Percentiles rank a stretch among this genome's conserved stretches.
phyloP scores from a whole-genome alignment of 495 filamentous ascomycete genomes.

The Aspergillus saccharolyticus region DNA sequence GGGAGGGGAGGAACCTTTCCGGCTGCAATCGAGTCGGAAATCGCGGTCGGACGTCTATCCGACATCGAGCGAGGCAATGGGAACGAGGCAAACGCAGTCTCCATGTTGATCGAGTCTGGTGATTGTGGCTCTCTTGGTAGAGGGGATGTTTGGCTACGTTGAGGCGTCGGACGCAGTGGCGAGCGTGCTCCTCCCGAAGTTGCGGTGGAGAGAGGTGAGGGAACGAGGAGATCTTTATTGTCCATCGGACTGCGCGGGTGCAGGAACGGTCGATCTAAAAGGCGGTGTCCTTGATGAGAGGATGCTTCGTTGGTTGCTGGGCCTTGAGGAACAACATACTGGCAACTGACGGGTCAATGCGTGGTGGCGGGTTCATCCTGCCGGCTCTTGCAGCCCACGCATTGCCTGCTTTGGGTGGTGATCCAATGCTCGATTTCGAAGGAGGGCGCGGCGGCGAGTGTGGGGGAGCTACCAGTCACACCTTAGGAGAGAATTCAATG shows the following conservation, averaged over 20 bases:
- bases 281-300: constrained; percentile 6
- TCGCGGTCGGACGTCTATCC: constrained; percentile 21
- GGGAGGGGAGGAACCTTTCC: constrained; percentile 20
- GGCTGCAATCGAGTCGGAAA: constrained; percentile 5
- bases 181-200: constrained; percentile 31
- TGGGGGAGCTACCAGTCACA: constrained; percentile 13
- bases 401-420: constrained; percentile 11
- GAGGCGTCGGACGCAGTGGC: constrained; percentile 33
- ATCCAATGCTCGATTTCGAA: constrained; percentile 17
- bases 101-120: constrained; percentile 45
- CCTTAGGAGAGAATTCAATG: constrained; percentile 2
- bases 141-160: constrained; percentile 45
- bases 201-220: constrained; percentile 48
- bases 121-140: constrained; percentile 39
- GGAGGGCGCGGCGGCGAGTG: constrained; percentile 34
- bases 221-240: constrained; percentile 54
- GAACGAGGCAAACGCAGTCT: constrained; percentile 59
- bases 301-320: neutral
- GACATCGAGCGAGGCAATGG: constrained; percentile 44
- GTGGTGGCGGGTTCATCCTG: constrained; percentile 39
- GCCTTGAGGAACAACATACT: constrained; percentile 40
- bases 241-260: constrained; percentile 54
- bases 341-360: constrained; percentile 50
- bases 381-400: constrained; percentile 18
- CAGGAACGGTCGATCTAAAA: constrained; percentile 57